Evolutionary conservation across 176 grass and related monocot species (phyloP).

Genomic region (Zoysia pacifica): DNA sequence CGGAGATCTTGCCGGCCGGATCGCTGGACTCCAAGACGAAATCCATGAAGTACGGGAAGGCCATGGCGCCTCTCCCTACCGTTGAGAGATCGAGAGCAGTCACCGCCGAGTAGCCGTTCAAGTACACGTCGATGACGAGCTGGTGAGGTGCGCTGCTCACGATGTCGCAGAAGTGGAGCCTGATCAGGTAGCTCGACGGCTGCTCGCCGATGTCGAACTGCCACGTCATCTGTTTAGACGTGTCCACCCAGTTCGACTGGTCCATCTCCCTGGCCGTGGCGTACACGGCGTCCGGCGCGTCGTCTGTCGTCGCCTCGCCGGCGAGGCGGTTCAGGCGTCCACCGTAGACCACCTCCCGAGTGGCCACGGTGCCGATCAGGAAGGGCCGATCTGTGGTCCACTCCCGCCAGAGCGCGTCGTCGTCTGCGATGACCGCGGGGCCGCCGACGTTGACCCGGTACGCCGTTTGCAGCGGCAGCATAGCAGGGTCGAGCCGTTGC

Average conservation of each 20-base stretch:
- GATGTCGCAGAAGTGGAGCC: conserved; percentile 78
- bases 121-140: conserved; percentile 49
- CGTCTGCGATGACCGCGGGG: conserved; percentile 33
- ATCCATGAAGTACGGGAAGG: conserved; percentile 54
- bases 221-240: conserved; percentile 62
- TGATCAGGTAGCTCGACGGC: conserved; percentile 51
- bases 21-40: conserved; percentile 32
- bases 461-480: conserved; percentile 50
- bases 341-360: not conserved
- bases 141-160: conserved; percentile 30
- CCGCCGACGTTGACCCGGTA: conserved; percentile 73
- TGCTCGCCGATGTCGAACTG: conserved; percentile 41
- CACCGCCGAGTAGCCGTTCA: not conserved
- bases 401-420: conserved; percentile 62
- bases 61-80: conserved; percentile 22
- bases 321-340: conserved; percentile 13
- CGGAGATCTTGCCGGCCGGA: conserved; percentile 24
- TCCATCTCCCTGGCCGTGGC: conserved; percentile 55
- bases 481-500: conserved; percentile 29
- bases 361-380: not conserved
- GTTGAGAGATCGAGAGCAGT: conserved; percentile 39
- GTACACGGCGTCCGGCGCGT: conserved; percentile 66
- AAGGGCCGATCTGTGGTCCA: conserved; percentile 50
- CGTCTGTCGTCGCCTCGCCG: conserved; percentile 31
- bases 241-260: not conserved